phyloP scores from a whole-genome alignment of 495 filamentous ascomycete species.

The Sphaerosporella brunnea region DNA sequence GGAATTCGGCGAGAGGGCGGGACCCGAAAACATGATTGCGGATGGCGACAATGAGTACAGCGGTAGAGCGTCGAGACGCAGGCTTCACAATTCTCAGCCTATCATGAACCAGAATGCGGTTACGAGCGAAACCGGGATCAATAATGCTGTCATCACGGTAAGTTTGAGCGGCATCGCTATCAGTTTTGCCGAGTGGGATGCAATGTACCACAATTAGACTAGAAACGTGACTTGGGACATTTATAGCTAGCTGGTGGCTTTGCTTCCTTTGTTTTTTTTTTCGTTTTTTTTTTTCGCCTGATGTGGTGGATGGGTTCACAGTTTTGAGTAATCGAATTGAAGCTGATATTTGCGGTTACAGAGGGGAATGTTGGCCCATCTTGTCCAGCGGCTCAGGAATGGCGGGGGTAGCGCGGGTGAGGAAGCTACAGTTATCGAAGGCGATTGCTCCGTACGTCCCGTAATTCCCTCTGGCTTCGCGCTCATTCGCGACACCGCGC shows the following conservation, averaged over 20 bases:
- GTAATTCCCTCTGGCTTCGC: too few species aligned
- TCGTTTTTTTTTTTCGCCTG: too few species aligned
- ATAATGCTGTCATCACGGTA: conserved; percentile 48
- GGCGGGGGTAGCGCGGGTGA: not conserved
- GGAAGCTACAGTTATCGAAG: not conserved
- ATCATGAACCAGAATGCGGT: conserved; percentile 51
- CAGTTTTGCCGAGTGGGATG: conserved; percentile 17
- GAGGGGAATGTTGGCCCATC: not conserved
- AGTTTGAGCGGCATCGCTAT: conserved; percentile 27
- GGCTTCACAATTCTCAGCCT: conserved; percentile 42
- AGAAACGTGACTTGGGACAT: too few species aligned
- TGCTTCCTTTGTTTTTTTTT: too few species aligned
- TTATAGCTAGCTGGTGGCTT: too few species aligned
- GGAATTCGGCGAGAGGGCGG: conserved; percentile 9
- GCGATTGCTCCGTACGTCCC: not conserved
- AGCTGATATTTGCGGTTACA: not conserved
- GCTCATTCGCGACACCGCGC: too few species aligned
- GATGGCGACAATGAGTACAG: conserved; percentile 8
- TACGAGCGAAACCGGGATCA: conserved; percentile 41
- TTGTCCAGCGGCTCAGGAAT: not conserved
- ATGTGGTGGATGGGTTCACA: too few species aligned
- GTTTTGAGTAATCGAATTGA: too few species aligned
- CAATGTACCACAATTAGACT: too few species aligned
- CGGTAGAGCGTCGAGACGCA: conserved; percentile 33
- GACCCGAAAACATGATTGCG: conserved; percentile 3